Conservation (phyloP, 1,139 yeast species). For the Debaryomyces singareniensis region DNA sequence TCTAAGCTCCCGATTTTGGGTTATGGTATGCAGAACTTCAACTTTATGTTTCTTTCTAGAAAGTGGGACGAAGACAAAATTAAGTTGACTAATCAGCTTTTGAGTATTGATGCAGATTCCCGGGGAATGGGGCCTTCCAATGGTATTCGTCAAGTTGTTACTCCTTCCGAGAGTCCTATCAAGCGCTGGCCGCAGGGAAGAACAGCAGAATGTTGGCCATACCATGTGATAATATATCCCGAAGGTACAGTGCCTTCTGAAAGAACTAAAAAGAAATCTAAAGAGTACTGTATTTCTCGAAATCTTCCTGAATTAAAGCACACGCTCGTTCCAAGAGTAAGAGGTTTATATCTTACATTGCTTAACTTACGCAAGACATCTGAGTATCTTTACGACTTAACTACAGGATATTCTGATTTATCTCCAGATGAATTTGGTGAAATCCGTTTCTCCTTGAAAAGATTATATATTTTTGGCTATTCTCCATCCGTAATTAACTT, state of each 20-base stretch:
- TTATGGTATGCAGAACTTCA: slow-evolving; percentile 76
- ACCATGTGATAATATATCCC: slow-evolving; percentile 69
- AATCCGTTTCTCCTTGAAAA: slow-evolving; percentile 59
- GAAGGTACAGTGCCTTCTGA: slow-evolving; percentile 88
- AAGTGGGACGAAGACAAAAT: slow-evolving; percentile 78
- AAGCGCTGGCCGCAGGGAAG: slow-evolving; percentile 35
- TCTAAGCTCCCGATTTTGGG: slow-evolving; percentile 74
- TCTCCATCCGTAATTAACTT: slow-evolving; percentile 66
- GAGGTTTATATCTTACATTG: slow-evolving; percentile 71
- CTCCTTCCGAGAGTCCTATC: slow-evolving; percentile 10
- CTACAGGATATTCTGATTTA: slow-evolving; percentile 77
- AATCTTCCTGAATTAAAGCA: slow-evolving; percentile 47
- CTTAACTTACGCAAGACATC: slow-evolving; percentile 53
- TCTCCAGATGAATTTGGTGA: slow-evolving; percentile 66
- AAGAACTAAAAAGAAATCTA: slow-evolving; percentile 55
- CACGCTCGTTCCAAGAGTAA: slow-evolving; percentile 70
- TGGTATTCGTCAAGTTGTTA: slow-evolving; percentile 16
- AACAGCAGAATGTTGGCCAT: slow-evolving; percentile 33
- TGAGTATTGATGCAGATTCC: slow-evolving; percentile 49
- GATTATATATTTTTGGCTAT: slow-evolving; percentile 59
- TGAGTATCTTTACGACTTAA: slow-evolving; percentile 71
- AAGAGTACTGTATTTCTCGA: slow-evolving; percentile 48
- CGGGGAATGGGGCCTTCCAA: slow-evolving; percentile 47
- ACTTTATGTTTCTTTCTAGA: slow-evolving; percentile 74
- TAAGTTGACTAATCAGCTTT: slow-evolving; percentile 50